Conservation (phyloP, 345 rosid species). For the Pseudoturritis turrita region DNA sequence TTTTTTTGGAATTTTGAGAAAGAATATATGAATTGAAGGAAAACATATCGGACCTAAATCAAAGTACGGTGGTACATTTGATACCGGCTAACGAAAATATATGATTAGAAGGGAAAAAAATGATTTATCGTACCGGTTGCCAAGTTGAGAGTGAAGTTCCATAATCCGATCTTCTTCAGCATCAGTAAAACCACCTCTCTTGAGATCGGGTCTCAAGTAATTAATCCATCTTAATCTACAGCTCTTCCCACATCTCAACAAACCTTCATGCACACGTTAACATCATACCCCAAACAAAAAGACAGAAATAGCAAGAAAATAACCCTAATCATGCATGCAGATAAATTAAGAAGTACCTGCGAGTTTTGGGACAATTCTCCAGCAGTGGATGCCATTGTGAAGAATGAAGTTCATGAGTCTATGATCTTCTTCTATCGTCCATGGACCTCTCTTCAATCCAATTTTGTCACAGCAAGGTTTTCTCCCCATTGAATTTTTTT, state of each 20-base stretch:
- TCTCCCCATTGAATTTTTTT: slow-evolving; percentile 44
- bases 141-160: slow-evolving; percentile 76
- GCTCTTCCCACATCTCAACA: slow-evolving; percentile 88
- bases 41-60: background rate
- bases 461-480: slow-evolving; percentile 93
- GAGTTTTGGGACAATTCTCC: slow-evolving; percentile 90
- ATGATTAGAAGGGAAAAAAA: background rate
- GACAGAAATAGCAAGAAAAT: background rate
- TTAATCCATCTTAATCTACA: slow-evolving; percentile 95
- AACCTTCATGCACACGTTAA: slow-evolving; percentile 41
- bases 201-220: slow-evolving; percentile 86
- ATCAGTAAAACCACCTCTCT: slow-evolving; percentile 77
- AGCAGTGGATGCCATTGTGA: slow-evolving; percentile 88
- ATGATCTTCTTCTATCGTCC: slow-evolving; percentile 96
- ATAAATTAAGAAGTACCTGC: slow-evolving; percentile 48
- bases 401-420: slow-evolving; percentile 85
- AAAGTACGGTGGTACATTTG: background rate
- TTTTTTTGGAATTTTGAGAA: background rate
- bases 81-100: background rate
- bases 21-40: background rate
- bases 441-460: slow-evolving; percentile 93
- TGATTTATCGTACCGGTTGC: slow-evolving; percentile 52
- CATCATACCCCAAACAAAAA: background rate
- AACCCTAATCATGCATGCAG: background rate
- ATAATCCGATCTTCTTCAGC: slow-evolving; percentile 77